Evolutionary conservation across 768 basidiomycete species (phyloP).

Genomic region (Tylopilus rubrobrunneus): DNA sequence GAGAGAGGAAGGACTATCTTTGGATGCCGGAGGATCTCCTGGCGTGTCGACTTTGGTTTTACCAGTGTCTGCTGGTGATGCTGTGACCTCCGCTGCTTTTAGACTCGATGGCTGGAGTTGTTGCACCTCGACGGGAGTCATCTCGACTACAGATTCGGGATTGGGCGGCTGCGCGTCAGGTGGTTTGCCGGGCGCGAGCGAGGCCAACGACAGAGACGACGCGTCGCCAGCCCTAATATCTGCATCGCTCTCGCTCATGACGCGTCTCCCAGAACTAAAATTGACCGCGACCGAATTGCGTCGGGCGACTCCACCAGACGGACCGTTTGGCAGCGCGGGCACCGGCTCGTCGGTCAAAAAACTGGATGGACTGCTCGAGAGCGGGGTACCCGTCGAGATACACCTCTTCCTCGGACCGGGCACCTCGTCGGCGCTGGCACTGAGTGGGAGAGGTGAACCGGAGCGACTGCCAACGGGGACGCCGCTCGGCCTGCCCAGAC

Average conservation of each 20-base stretch:
- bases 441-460: slow-evolving; percentile 13
- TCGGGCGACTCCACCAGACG: slow-evolving; percentile 3
- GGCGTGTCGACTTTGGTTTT: background rate
- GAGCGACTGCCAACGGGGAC: slow-evolving; percentile 13
- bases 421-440: slow-evolving; percentile 8
- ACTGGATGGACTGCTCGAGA: slow-evolving; percentile 13
- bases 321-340: slow-evolving; percentile 22
- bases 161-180: background rate
- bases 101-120: background rate
- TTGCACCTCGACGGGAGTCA: slow-evolving; percentile 1
- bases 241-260: slow-evolving; percentile 12
- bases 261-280: slow-evolving; percentile 22
- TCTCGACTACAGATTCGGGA: background rate
- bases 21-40: background rate
- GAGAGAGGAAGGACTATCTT: background rate
- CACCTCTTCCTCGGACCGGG: slow-evolving; percentile 26
- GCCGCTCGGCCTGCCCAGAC: slow-evolving; percentile 24
- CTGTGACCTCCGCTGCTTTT: background rate
- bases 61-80: background rate
- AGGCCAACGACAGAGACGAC: background rate
- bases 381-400: slow-evolving; percentile 24
- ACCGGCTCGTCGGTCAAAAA: slow-evolving; percentile 21
- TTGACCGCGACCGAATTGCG: slow-evolving; percentile 30
- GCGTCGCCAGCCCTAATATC: slow-evolving; percentile 2
- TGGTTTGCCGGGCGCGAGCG: slow-evolving; percentile 10